Percentiles rank a stretch among this genome's conserved stretches.
These are phyloP conservation scores for Lactarius deliciosus DNA, from an alignment of 768 basidiomycete genomes.

Conservation along the genomic window DNA sequence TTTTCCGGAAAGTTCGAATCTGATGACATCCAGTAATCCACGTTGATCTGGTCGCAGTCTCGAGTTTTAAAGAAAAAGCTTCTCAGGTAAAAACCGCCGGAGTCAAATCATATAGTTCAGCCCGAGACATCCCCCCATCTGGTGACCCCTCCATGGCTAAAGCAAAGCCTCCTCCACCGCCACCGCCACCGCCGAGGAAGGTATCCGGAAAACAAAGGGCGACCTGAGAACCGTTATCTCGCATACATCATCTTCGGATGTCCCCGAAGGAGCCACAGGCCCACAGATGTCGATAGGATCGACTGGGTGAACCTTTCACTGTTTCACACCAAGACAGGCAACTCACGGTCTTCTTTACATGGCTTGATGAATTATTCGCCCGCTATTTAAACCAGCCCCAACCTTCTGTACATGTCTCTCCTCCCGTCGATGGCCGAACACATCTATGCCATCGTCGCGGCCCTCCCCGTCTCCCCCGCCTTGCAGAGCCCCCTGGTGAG, in stretches of 20 bases:
- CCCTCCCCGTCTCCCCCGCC: conserved; percentile 5
- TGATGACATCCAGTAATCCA: background rate
- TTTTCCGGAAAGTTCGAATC: conserved; percentile 18
- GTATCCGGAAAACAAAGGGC: background rate
- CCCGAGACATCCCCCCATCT: background rate
- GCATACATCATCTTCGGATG: background rate
- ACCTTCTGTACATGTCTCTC: conserved; percentile 11
- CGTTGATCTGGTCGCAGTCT: conserved; percentile 4
- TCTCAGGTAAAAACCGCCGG: conserved; percentile 17
- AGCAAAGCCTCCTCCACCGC: conserved; percentile 14
- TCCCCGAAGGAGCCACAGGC: background rate
- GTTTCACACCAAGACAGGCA: conserved; percentile 67
- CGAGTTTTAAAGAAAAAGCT: conserved; percentile 18
- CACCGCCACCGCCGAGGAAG: conserved; percentile 13
- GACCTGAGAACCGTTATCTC: background rate
- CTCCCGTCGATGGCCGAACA: background rate
- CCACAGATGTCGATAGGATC: conserved; percentile 37
- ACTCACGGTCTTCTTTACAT: conserved; percentile 69
- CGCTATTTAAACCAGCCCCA: conserved; percentile 38
- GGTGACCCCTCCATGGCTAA: background rate
- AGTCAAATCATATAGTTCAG: conserved; percentile 14
- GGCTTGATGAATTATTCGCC: conserved; percentile 81
- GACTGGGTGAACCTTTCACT: conserved; percentile 75
- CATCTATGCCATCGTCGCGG: conserved; percentile 3
- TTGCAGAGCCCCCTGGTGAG: conserved; percentile 4